Percentiles rank a stretch among this genome's conserved stretches.
Conservation (phyloP, 805 yeast genomes). For the Candida sakaeoensis region DNA sequence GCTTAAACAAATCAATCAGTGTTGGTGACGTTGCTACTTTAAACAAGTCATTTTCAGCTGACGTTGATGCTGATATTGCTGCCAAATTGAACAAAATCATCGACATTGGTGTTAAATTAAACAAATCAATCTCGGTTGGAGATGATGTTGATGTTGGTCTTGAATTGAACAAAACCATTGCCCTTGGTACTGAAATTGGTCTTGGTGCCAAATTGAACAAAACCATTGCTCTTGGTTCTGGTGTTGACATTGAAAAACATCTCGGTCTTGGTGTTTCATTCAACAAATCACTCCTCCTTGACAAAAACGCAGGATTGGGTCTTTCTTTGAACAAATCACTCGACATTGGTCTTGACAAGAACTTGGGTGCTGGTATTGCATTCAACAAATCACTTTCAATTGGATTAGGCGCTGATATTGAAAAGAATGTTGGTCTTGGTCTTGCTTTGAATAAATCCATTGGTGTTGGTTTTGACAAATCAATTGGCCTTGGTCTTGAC, state of each 20-base stretch:
- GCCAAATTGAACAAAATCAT: background rate
- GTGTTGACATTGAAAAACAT: background rate
- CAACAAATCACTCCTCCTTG: background rate
- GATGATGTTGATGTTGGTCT: background rate
- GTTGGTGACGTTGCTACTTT: background rate
- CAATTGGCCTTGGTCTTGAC: background rate
- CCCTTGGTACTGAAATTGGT: conserved; percentile 1
- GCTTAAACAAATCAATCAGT: background rate
- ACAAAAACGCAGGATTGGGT: background rate
- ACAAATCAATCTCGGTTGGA: background rate
- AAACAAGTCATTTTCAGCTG: background rate
- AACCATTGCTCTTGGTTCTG: conserved; percentile 1
- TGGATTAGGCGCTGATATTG: conserved; percentile 2
- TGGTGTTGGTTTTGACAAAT: background rate
- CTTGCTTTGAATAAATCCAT: conserved; percentile 1
- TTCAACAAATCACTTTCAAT: background rate
- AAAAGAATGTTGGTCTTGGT: background rate
- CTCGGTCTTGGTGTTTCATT: conserved; percentile 1
- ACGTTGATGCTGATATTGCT: background rate
- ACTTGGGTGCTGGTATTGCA: background rate
- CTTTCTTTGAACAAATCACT: background rate
- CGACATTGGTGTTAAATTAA: background rate
- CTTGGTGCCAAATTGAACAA: background rate
- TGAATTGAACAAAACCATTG: background rate
- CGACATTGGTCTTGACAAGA: background rate